phyloP scores from a whole-genome alignment of 2,329 filamentous ascomycete genomes.

The Elsinoe batatas region DNA sequence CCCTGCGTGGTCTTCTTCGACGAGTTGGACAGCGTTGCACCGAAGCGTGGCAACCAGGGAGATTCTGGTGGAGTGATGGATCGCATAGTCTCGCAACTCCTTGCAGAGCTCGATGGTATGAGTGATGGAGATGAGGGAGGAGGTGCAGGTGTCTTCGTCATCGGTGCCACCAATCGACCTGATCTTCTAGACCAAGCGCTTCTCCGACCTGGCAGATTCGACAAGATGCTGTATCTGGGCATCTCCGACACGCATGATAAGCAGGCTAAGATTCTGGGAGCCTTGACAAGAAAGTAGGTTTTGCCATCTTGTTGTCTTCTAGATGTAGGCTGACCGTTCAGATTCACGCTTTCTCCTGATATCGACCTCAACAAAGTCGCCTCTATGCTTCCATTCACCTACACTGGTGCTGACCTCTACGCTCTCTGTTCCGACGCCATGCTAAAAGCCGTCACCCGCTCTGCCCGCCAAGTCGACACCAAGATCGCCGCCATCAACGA shows the following conservation, averaged over 20 bases:
- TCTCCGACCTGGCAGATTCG: constrained; percentile 80
- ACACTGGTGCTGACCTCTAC: constrained; percentile 95
- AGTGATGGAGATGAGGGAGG: constrained; percentile 70
- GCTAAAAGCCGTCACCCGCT: constrained; percentile 94
- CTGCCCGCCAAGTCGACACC: constrained; percentile 71
- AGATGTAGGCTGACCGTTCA: background rate
- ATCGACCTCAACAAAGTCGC: constrained; percentile 69
- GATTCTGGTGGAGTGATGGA: constrained; percentile 98
- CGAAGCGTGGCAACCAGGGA: constrained; percentile 92
- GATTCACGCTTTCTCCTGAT: constrained; percentile 68
- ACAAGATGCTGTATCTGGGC: constrained; percentile 96
- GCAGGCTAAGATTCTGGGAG: constrained; percentile 87
- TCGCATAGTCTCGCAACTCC: constrained; percentile 84
- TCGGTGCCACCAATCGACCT: constrained; percentile 89
- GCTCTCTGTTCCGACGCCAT: constrained; percentile 95
- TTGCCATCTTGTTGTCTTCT: background rate
- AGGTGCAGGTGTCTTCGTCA: constrained; percentile 82
- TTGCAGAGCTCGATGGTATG: constrained; percentile 96
- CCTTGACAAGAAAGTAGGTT: constrained; percentile 81
- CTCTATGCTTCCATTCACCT: constrained; percentile 77
- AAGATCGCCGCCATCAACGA: constrained; percentile 66
- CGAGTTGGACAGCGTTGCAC: constrained; percentile 84
- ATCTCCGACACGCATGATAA: constrained; percentile 96
- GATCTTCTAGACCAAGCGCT: constrained; percentile 87
- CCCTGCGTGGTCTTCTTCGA: constrained; percentile 93